A percentile compares a stretch with the other conserved stretches of the same genome.
Conservation (phyloP, 495 filamentous ascomycete species). For the Annulohypoxylon maeteangense region DNA sequence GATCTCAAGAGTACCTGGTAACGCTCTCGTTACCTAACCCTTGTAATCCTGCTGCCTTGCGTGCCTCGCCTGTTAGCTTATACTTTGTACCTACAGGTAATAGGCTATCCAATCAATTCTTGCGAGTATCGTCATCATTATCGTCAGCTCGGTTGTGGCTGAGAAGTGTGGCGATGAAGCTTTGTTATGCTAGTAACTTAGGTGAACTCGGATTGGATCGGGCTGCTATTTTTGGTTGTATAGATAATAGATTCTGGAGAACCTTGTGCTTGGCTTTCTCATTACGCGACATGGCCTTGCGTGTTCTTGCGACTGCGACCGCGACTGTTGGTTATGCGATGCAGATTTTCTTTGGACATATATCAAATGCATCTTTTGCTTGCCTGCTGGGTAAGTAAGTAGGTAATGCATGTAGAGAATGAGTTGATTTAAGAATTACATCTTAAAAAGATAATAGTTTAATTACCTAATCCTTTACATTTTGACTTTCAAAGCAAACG, state of each 20-base stretch:
- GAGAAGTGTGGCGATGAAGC: slow-evolving; percentile 31
- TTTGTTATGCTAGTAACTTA: slow-evolving; percentile 10
- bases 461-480: background rate
- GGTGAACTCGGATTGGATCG: slow-evolving; percentile 17
- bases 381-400: no score
- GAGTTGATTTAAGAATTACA: slow-evolving; percentile 5
- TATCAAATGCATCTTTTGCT: background rate
- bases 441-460: background rate
- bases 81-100: background rate
- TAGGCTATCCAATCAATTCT: background rate
- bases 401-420: background rate
- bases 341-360: background rate
- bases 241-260: slow-evolving; percentile 25
- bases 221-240: slow-evolving; percentile 34
- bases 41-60: slow-evolving; percentile 21
- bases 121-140: slow-evolving; percentile 12
- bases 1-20: no score
- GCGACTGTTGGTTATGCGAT: background rate
- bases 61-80: background rate
- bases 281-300: slow-evolving; percentile 28
- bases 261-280: slow-evolving; percentile 17
- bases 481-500: slow-evolving; percentile 18
- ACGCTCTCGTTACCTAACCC: no score
- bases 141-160: slow-evolving; percentile 43
- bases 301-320: slow-evolving; percentile 3